phyloP scores from a whole-genome alignment of 1,284 basidiomycete species.

The Irpex lacteus region DNA sequence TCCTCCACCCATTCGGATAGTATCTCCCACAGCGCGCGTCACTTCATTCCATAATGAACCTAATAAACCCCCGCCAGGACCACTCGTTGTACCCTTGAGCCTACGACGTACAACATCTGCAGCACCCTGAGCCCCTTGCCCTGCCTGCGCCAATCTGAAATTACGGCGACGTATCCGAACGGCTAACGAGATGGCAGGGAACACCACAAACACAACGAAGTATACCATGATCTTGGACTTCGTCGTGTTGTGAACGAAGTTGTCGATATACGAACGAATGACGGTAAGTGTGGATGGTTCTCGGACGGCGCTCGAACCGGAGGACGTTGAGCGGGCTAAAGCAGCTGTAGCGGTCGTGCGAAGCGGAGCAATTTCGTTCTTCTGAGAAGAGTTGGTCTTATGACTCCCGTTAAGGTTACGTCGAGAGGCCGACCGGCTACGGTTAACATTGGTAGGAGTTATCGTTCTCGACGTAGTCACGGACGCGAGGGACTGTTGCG shows the following conservation, averaged over 20 bases:
- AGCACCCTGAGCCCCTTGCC: slow-evolving; percentile 31
- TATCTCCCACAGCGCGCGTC: slow-evolving; percentile 56
- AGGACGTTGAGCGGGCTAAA: slow-evolving; percentile 16
- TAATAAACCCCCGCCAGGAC: slow-evolving; percentile 36
- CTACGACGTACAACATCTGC: slow-evolving; percentile 59
- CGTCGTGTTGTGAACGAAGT: slow-evolving; percentile 17
- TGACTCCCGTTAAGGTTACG: slow-evolving; percentile 10
- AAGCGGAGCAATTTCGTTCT: background rate
- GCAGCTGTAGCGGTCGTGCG: slow-evolving; percentile 10
- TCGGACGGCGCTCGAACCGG: slow-evolving; percentile 17
- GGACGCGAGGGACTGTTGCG: slow-evolving; percentile 27
- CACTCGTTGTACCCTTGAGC: slow-evolving; percentile 38
- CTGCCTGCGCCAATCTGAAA: slow-evolving; percentile 14
- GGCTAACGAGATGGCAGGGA: slow-evolving; percentile 60
- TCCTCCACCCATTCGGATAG: slow-evolving; percentile 72
- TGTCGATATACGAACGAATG: slow-evolving; percentile 24
- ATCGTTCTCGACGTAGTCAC: slow-evolving; percentile 27
- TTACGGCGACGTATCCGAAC: slow-evolving; percentile 45
- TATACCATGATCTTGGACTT: slow-evolving; percentile 44
- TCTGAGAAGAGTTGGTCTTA: slow-evolving; percentile 1
- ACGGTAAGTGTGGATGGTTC: slow-evolving; percentile 27
- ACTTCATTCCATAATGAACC: slow-evolving; percentile 53
- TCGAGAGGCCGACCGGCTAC: slow-evolving; percentile 12
- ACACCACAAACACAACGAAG: slow-evolving; percentile 53
- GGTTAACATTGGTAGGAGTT: slow-evolving; percentile 17